Evolutionary conservation across 2,329 filamentous ascomycete genomes (phyloP), one percentile per base, ranked within the genome.

Genomic region (Aspergillus phoenicis): DNA sequence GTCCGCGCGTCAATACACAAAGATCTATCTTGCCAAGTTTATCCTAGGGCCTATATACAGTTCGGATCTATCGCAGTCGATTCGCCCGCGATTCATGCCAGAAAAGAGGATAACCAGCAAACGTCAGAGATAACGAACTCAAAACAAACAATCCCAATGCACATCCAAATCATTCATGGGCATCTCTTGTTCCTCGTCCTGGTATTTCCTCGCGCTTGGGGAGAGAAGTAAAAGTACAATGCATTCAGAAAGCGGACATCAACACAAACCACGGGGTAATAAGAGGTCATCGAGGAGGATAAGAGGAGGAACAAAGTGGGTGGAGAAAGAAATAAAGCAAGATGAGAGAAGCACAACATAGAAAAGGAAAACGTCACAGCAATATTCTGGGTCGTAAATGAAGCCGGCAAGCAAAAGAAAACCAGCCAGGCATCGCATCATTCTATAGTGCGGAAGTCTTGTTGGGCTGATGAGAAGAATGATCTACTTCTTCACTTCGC

Each of bases 361-460:
- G 60, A 59, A 60, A 62, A 53, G 56, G 57, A 63, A 65, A 68
- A 64, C 66, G 65, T 68, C 58, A 65, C 64, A 63, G 60, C 63
- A 70, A 64, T 64, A 62, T 66, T 58, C 62, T 72, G 52, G 63
- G 64, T 69, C 65, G 66, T 67, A 62, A 67, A 65, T 59, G 62
- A 52, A 57, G 63, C 59, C 52, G 56, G 49, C 33, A 53, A 60
- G 57, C 62, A 52, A 47, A 47, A 47, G 33, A 54, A 52, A 24
- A 58, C 47, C 52, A 47, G 51, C 41, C 52, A 17, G 51, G 30
- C 49, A 52, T 62, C 58, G 56, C 63, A 59, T 61, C 57, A 59
- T 67, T 62, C 65, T 68, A 75, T 70, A 64, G 67, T 57, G 73
- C 71, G 57, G 73, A 72, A 48, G 72, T 68, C 59, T 73, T 77